These are phyloP conservation scores for Xylariaceae sp. DNA, from an alignment of 2,329 filamentous ascomycete genomes.

Conservation along the genomic window DNA sequence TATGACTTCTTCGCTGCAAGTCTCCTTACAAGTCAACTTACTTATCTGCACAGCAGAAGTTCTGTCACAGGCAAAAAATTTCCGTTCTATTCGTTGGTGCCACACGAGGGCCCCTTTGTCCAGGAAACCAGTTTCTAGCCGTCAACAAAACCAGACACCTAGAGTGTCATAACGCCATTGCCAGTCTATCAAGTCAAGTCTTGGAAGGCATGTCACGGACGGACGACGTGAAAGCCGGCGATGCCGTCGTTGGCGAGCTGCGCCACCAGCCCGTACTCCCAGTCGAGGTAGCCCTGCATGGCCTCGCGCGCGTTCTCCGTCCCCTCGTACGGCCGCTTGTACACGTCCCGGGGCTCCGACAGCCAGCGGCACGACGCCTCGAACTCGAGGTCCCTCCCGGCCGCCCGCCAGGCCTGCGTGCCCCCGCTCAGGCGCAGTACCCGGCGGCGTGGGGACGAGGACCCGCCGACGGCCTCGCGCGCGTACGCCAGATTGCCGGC, in stretches of 20 bases:
- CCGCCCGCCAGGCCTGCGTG: background rate
- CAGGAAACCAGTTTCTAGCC: no score
- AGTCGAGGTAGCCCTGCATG: slow-evolving; percentile 1
- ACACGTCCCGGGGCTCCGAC: slow-evolving; percentile 1
- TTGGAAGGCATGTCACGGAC: background rate
- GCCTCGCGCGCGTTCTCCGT: slow-evolving; percentile 2
- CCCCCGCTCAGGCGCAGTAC: slow-evolving; percentile 1
- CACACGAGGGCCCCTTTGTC: no score
- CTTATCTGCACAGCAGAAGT: no score
- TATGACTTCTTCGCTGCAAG: no score
- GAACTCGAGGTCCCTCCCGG: background rate
- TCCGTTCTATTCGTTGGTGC: no score
- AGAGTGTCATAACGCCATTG: no score
- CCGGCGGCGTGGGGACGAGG: background rate
- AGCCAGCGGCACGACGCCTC: background rate
- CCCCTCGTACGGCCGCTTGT: slow-evolving; percentile 1
- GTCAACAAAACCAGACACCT: no score
- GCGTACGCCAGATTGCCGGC: background rate
- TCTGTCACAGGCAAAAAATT: no score
- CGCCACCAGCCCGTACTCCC: slow-evolving; percentile 1
- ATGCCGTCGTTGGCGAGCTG: slow-evolving; percentile 1
- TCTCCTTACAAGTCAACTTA: no score
- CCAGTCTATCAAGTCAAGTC: no score
- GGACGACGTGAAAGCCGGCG: slow-evolving; percentile 1
- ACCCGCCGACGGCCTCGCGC: background rate